Percentiles rank a stretch among this genome's conserved stretches.
Conservation (phyloP, 139 green algal species). For the Chlamydomonas eustigma region DNA sequence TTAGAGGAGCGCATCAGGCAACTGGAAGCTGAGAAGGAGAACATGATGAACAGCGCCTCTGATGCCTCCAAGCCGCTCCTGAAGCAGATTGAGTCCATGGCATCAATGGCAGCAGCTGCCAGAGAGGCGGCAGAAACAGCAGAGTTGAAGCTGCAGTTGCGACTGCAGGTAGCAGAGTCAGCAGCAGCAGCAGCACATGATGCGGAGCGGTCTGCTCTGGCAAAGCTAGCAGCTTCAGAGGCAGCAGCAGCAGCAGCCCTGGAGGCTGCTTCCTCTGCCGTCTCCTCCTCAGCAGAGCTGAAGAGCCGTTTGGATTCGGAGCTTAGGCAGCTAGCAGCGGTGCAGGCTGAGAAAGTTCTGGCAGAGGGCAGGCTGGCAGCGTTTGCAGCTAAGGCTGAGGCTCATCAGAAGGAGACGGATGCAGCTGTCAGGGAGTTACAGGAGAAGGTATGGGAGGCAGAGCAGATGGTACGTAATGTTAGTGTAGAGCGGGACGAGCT, state of each 20-base stretch:
- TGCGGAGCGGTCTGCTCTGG: slow-evolving; percentile 17
- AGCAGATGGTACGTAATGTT: slow-evolving; percentile 8
- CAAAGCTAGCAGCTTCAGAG: slow-evolving; percentile 19
- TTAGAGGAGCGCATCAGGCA: slow-evolving; percentile 27
- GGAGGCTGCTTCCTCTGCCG: slow-evolving; percentile 20
- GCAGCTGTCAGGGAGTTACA: not conserved
- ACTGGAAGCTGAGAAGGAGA: slow-evolving; percentile 37
- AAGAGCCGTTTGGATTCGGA: slow-evolving; percentile 7
- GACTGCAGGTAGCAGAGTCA: slow-evolving; percentile 18
- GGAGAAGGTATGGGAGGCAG: slow-evolving; percentile 31
- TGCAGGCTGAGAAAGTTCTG: slow-evolving; percentile 4
- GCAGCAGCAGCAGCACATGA: slow-evolving; percentile 15
- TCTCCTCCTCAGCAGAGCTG: slow-evolving; percentile 16
- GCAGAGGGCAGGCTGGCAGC: slow-evolving; percentile 7
- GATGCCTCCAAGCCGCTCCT: slow-evolving; percentile 29
- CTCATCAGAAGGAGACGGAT: not conserved
- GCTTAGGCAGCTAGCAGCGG: slow-evolving; percentile 12
- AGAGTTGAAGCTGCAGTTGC: slow-evolving; percentile 10
- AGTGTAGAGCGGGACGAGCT: slow-evolving; percentile 27
- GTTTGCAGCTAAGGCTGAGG: not conserved
- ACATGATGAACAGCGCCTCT: slow-evolving; percentile 7
- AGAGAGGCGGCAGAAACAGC: slow-evolving; percentile 16
- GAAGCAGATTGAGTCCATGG: slow-evolving; percentile 43
- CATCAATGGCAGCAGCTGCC: slow-evolving; percentile 18
- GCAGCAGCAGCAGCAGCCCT: slow-evolving; percentile 24